Evolutionary conservation across 495 filamentous ascomycete genomes (phyloP).

Genomic region (Pyrenula massariospora): DNA sequence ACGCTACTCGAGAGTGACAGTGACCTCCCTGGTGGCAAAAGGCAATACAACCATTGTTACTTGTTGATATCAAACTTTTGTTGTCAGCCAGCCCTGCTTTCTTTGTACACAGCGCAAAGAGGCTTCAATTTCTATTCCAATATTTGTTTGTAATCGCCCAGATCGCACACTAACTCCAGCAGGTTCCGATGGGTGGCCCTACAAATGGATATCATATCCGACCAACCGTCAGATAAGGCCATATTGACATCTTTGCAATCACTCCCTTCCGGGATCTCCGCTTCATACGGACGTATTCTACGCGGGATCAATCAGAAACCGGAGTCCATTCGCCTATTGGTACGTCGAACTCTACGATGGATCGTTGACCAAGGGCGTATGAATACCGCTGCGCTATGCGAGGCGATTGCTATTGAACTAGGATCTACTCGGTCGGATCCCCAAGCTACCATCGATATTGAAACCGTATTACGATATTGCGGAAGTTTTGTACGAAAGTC

Average conservation of each 20-base stretch:
- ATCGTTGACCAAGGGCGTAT: slow-evolving; percentile 13
- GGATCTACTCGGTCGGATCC: slow-evolving; percentile 1
- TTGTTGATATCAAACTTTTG: too few relatives aligned
- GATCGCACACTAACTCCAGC: too few relatives aligned
- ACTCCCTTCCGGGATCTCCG: slow-evolving; percentile 21
- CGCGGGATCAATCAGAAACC: slow-evolving; percentile 5
- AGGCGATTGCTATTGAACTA: slow-evolving; percentile 4
- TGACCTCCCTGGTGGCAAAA: too few relatives aligned
- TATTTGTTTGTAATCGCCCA: too few relatives aligned
- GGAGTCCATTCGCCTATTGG: slow-evolving; percentile 5
- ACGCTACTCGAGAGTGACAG: too few relatives aligned
- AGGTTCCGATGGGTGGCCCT: slow-evolving; percentile 25
- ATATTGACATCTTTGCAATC: slow-evolving; percentile 10
- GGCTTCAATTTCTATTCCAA: too few relatives aligned
- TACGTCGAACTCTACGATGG: slow-evolving; percentile 18
- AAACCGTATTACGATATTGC: slow-evolving; percentile 9
- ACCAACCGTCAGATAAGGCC: slow-evolving; percentile 6
- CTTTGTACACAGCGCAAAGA: too few relatives aligned
- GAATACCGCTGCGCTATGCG: slow-evolving; percentile 17
- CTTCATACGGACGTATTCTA: slow-evolving; percentile 25
- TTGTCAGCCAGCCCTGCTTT: too few relatives aligned
- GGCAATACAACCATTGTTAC: too few relatives aligned
- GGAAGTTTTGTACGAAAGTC: slow-evolving; percentile 2
- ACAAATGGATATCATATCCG: slow-evolving; percentile 21
- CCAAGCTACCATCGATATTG: neutral